Percentiles rank a stretch among this genome's conserved stretches.
Conservation (phyloP, 495 filamentous ascomycete genomes). For the Platismatia glauca region DNA sequence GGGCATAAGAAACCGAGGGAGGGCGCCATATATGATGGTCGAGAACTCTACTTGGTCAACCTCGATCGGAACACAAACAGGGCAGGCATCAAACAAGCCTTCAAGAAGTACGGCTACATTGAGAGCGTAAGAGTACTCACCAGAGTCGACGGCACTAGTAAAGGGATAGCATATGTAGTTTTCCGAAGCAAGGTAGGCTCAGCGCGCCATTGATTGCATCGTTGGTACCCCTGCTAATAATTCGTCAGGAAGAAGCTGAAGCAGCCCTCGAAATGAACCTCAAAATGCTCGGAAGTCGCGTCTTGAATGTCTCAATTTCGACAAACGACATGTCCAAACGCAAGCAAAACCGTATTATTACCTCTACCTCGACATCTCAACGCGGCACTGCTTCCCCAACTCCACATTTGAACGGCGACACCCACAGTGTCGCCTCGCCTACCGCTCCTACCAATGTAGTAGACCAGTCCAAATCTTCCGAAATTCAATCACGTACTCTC, state of each 20-base stretch:
- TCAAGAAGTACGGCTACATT: slow-evolving; percentile 66
- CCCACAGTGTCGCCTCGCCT: slow-evolving; percentile 19
- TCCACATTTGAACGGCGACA: slow-evolving; percentile 24
- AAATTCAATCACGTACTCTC: slow-evolving; percentile 42
- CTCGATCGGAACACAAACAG: slow-evolving; percentile 58
- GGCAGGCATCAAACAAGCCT: slow-evolving; percentile 57
- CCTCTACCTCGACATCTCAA: slow-evolving; percentile 18
- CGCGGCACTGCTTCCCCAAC: slow-evolving; percentile 32
- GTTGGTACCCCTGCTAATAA: slow-evolving; percentile 13
- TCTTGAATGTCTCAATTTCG: slow-evolving; percentile 60
- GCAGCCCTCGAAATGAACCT: slow-evolving; percentile 62
- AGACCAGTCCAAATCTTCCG: slow-evolving; percentile 6
- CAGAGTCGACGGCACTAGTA: slow-evolving; percentile 54
- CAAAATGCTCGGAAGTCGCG: slow-evolving; percentile 57
- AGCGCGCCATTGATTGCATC: neutral
- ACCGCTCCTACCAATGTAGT: slow-evolving; percentile 11
- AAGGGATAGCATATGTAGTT: slow-evolving; percentile 68
- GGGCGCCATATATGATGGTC: slow-evolving; percentile 72
- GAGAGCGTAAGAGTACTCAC: slow-evolving; percentile 56
- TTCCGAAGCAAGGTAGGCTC: slow-evolving; percentile 57
- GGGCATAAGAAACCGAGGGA: slow-evolving; percentile 63
- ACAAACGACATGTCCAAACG: slow-evolving; percentile 40
- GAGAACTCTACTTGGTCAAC: slow-evolving; percentile 77
- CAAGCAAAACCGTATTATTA: slow-evolving; percentile 35
- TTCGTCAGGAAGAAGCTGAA: slow-evolving; percentile 49